Percentiles rank a stretch among this genome's conserved stretches.
Evolutionary conservation across 192 early-diverging fungal species (phyloP).

Genomic region (Linnemannia hyalina): DNA sequence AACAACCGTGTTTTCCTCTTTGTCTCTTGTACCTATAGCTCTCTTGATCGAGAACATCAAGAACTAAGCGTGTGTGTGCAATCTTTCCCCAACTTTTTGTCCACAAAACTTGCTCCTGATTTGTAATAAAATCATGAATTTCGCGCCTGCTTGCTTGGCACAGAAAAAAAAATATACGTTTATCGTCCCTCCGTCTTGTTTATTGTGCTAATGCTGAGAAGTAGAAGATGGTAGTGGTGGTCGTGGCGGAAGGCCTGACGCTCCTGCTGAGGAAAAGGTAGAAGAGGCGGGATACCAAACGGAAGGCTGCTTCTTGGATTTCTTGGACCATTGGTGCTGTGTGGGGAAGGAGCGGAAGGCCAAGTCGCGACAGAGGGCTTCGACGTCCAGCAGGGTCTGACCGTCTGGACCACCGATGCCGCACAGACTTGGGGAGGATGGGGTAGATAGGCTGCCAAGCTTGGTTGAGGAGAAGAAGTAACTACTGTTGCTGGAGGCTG

Average conservation of each 20-base stretch:
- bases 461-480: constrained; percentile 4
- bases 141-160: constrained; percentile 26
- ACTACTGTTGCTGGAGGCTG: not conserved
- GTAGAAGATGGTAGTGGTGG: not conserved
- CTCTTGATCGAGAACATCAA: constrained; percentile 59
- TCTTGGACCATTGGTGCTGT: constrained; percentile 51
- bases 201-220: not conserved
- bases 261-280: not conserved
- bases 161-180: constrained; percentile 4
- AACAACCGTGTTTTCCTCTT: not conserved
- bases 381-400: constrained; percentile 27
- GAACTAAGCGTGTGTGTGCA: constrained; percentile 53
- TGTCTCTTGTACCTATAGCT: constrained; percentile 11
- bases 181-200: not conserved
- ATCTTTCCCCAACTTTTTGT: constrained; percentile 5
- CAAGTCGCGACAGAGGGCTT: constrained; percentile 41
- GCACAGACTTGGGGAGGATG: constrained; percentile 25
- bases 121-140: constrained; percentile 29
- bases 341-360: constrained; percentile 47
- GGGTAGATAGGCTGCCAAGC: constrained; percentile 21
- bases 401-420: constrained; percentile 26
- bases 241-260: not conserved
- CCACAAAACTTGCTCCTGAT: constrained; percentile 24
- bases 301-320: constrained; percentile 2
- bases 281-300: not conserved